Evolutionary conservation across 495 filamentous ascomycete species (phyloP).

Genomic region (Stereocaulon alpinum): DNA sequence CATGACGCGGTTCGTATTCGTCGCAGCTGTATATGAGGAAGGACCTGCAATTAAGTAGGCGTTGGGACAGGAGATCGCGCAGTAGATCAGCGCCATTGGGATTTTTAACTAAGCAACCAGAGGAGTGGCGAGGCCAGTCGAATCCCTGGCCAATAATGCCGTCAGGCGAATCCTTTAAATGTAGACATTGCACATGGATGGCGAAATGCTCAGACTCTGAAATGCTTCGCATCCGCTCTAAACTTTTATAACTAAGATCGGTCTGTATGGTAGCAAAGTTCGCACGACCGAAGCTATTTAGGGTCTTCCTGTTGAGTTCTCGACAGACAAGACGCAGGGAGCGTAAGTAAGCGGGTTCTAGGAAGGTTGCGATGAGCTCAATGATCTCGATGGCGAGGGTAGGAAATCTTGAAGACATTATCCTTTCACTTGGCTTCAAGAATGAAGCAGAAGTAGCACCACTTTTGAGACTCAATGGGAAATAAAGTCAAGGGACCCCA

Average conservation of each 20-base stretch:
- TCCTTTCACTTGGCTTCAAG: background rate
- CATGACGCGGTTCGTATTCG: background rate
- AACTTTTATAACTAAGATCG: background rate
- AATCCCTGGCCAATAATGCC: background rate
- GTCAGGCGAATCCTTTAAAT: background rate
- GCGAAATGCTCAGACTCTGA: background rate
- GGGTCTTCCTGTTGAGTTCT: background rate
- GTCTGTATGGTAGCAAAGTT: background rate
- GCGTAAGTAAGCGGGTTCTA: background rate
- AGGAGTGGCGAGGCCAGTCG: background rate
- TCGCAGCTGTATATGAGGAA: background rate
- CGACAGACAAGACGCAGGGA: background rate
- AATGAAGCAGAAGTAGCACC: background rate
- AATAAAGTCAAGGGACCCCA: background rate
- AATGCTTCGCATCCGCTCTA: background rate
- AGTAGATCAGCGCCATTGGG: background rate
- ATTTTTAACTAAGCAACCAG: background rate
- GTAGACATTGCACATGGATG: background rate
- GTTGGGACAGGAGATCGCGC: background rate
- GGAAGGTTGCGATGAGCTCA: background rate
- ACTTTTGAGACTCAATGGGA: background rate
- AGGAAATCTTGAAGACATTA: background rate
- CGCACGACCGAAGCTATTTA: background rate
- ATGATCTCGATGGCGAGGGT: constrained; percentile 1
- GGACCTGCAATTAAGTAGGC: background rate